phyloP scores from a whole-genome alignment of 352 stramenopile species.

The Discostella stelligera region DNA sequence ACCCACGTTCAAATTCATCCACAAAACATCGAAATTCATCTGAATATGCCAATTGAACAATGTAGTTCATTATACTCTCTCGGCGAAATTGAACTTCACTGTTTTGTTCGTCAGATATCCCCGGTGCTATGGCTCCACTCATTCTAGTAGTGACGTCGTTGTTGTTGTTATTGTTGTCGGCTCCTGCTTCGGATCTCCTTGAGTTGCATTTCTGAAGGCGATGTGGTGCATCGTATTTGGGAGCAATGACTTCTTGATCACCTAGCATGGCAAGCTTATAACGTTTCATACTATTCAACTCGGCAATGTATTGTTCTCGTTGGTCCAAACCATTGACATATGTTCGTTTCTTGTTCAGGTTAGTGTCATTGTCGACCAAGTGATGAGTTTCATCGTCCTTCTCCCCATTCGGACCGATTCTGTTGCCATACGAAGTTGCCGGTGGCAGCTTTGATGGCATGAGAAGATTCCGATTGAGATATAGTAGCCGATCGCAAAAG shows the following conservation, averaged over 20 bases:
- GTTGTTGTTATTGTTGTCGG: background rate
- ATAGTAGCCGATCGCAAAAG: conserved; percentile 48
- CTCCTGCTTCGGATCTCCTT: background rate
- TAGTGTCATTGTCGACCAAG: background rate
- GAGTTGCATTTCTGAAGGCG: background rate
- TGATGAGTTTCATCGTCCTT: background rate
- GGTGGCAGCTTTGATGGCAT: background rate
- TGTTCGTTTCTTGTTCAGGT: background rate
- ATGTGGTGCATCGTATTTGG: background rate
- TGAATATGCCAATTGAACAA: conserved; percentile 41
- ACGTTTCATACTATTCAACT: conserved; percentile 22
- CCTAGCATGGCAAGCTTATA: conserved; percentile 17
- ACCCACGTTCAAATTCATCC: conserved; percentile 46
- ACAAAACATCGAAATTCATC: conserved; percentile 48
- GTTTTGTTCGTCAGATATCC: background rate
- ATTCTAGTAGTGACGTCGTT: background rate
- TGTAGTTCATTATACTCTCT: conserved; percentile 37
- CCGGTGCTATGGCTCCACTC: background rate
- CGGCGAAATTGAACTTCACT: conserved; percentile 12
- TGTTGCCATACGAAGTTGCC: background rate
- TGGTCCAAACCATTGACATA: background rate
- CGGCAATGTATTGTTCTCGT: conserved; percentile 23
- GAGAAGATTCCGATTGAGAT: conserved; percentile 44
- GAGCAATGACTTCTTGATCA: conserved; percentile 10
- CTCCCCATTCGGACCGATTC: background rate